phyloP scores from a whole-genome alignment of 2,329 filamentous ascomycete species.

The Scedosporium aurantiacum region DNA sequence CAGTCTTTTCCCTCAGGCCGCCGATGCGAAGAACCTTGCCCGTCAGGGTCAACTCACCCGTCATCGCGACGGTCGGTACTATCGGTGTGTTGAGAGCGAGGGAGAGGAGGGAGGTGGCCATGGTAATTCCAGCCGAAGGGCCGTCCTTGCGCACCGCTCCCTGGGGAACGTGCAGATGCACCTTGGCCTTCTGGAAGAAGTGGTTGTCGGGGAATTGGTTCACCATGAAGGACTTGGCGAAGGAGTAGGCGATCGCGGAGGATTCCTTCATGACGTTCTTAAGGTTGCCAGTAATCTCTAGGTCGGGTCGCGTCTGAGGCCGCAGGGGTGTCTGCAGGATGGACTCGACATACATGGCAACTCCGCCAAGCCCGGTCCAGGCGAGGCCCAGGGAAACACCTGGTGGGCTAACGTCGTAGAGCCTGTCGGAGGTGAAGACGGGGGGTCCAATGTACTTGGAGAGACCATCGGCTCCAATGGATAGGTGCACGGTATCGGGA shows the following conservation, averaged over 20 bases:
- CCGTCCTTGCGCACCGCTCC: conserved; percentile 94
- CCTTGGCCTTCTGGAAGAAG: conserved; percentile 91
- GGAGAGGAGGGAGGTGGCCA: conserved; percentile 87
- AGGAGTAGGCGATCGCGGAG: conserved; percentile 88
- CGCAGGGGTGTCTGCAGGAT: conserved; percentile 79
- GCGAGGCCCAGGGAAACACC: conserved; percentile 97
- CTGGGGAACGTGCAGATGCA: conserved; percentile 94
- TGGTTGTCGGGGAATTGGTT: conserved; percentile 77
- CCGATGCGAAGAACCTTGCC: conserved; percentile 95
- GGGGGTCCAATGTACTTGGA: conserved; percentile 96
- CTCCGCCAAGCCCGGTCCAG: conserved; percentile 95
- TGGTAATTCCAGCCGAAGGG: conserved; percentile 88
- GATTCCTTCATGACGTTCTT: conserved; percentile 98
- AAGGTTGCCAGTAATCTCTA: conserved; percentile 90
- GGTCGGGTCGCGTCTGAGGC: conserved; percentile 59
- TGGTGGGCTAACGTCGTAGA: conserved; percentile 87
- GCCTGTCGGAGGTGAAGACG: conserved; percentile 85
- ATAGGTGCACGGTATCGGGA: conserved; percentile 75
- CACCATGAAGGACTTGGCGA: conserved; percentile 81
- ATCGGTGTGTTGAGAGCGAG: conserved; percentile 70
- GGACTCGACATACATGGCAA: conserved; percentile 93
- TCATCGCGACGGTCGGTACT: conserved; percentile 89
- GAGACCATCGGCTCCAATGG: conserved; percentile 77
- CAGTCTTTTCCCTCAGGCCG: conserved; percentile 90
- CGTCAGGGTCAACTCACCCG: conserved; percentile 90